Evolutionary conservation across 2,329 filamentous ascomycete genomes (phyloP).

Genomic region (Neofusicoccum cordaticola): DNA sequence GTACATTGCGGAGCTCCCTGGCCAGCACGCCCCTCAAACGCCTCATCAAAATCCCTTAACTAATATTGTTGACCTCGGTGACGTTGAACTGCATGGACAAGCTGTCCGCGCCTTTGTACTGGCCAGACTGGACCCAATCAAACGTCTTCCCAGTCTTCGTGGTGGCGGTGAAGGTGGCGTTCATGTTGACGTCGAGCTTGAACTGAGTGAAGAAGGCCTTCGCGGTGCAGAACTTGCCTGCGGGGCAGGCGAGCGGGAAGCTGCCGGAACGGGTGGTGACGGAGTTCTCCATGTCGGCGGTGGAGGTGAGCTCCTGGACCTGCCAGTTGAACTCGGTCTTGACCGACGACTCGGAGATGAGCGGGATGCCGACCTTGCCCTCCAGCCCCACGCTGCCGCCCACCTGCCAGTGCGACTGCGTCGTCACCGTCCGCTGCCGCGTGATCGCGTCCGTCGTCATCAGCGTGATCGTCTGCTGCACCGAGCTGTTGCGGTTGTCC

Average conservation of each 20-base stretch:
- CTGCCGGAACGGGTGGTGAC: not conserved
- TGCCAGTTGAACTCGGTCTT: not conserved
- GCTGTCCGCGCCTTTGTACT: not conserved
- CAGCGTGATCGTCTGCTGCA: not conserved
- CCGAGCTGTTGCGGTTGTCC: constrained; percentile 3
- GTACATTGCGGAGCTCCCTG: too few species aligned
- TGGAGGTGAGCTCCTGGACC: not conserved
- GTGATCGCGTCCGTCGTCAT: not conserved
- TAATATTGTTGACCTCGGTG: not conserved
- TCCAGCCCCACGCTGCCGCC: not conserved
- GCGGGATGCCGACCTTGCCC: not conserved
- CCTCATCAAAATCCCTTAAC: not conserved
- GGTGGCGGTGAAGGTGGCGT: not conserved
- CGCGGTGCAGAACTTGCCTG: not conserved
- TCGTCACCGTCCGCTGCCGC: not conserved
- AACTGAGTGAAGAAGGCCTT: not conserved
- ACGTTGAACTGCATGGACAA: constrained; percentile 1
- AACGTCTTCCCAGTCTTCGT: not conserved
- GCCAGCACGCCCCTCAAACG: too few species aligned
- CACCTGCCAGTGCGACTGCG: not conserved
- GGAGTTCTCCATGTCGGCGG: not conserved
- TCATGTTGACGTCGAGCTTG: not conserved
- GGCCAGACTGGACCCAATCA: not conserved
- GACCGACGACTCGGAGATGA: not conserved
- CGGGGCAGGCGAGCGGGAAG: not conserved